Base-by-base conservation (phyloP, 2,329 filamentous ascomycete genomes). In the Claviceps spartinae region DNA sequence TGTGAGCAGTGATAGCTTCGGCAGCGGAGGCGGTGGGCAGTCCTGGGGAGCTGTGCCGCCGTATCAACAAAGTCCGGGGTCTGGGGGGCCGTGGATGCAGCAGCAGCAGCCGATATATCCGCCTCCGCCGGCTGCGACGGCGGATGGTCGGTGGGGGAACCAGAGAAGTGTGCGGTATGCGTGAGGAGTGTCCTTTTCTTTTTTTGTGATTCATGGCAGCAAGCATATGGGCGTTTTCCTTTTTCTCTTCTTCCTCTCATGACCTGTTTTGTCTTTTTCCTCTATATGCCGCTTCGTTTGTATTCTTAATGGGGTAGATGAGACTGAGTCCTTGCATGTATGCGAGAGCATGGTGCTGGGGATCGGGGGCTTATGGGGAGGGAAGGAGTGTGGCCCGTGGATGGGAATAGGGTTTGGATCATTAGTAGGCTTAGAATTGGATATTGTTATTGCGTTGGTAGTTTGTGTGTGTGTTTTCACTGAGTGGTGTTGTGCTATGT, bases 91-190 rank as follows among this genome's bases (percentile, higher is more conserved):
- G 16, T 41, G 38, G 47, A 54, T 54, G 36, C 53, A 59, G 37
- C 65, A 63, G 53, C 43, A 26, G 22, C 43, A 18, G 22, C 22
- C 44, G 4, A 36, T 47, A 30, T 47, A 47, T 46, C 43, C 38
- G 40, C 47, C 46, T 16, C 43, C 43, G n/a, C 40, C 51, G 14
- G 46, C 41, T 14, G 38, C 34, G 14, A 20, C 41, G 4, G 47
- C 47, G 5, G 51, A 45, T 30, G 8, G 26, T 14, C 44, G n/a
- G 8, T 34, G 44, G 44, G 24, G 24, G n/a, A 20, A 36, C n/a
- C 41, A 49, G 14, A 2, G 47, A 18, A 47, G 41, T 24, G 42
- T 47, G 48, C 36, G 48, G 26, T 53, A 53, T 34, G 49, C 49
- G 4, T 50, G 30, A 34, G 46, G n/a, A 7, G 5, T 20, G 30